Percentiles rank a stretch among this genome's conserved stretches.
These are phyloP conservation scores for Ophiostoma himal-ulmi DNA, from an alignment of 2,329 filamentous ascomycete genomes.

Conservation along the genomic window DNA sequence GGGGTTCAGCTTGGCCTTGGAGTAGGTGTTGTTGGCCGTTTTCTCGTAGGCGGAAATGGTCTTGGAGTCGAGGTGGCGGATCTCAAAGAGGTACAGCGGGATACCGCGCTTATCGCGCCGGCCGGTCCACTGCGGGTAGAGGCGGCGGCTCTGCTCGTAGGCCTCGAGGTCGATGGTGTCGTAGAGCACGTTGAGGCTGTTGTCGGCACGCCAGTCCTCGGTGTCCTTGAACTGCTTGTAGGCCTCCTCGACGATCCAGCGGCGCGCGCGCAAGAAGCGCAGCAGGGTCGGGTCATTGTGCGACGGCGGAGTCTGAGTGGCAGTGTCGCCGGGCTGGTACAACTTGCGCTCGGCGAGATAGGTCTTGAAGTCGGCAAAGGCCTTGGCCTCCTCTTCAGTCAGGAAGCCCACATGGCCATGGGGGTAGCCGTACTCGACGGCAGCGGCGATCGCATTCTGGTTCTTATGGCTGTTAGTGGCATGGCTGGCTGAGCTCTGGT, in stretches of 20 bases:
- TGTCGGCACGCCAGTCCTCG: slow-evolving; percentile 77
- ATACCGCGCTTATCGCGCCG: slow-evolving; percentile 79
- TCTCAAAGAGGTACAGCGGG: slow-evolving; percentile 85
- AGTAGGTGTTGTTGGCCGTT: slow-evolving; percentile 50
- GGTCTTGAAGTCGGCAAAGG: slow-evolving; percentile 65
- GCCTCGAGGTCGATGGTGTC: slow-evolving; percentile 78
- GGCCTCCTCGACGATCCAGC: slow-evolving; percentile 72
- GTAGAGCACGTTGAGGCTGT: slow-evolving; percentile 73
- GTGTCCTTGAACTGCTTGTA: slow-evolving; percentile 81
- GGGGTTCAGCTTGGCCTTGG: slow-evolving; percentile 49
- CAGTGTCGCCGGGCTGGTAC: slow-evolving; percentile 44
- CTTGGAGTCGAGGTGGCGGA: slow-evolving; percentile 75
- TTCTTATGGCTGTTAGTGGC: slow-evolving; percentile 3
- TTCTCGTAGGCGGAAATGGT: slow-evolving; percentile 75
- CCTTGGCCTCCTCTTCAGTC: slow-evolving; percentile 58
- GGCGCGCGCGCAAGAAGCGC: slow-evolving; percentile 80
- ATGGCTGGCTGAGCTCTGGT: slow-evolving; percentile 17
- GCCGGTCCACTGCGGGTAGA: slow-evolving; percentile 96
- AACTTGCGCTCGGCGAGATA: slow-evolving; percentile 59
- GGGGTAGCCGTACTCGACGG: slow-evolving; percentile 51
- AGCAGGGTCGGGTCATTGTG: slow-evolving; percentile 70
- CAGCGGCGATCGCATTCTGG: slow-evolving; percentile 26
- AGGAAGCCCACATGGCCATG: slow-evolving; percentile 77
- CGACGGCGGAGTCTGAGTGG: slow-evolving; percentile 44
- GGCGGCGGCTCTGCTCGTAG: slow-evolving; percentile 70